These are phyloP conservation scores for Sclerotinia borealis DNA, from an alignment of 2,329 filamentous ascomycete genomes.

Conservation along the genomic window DNA sequence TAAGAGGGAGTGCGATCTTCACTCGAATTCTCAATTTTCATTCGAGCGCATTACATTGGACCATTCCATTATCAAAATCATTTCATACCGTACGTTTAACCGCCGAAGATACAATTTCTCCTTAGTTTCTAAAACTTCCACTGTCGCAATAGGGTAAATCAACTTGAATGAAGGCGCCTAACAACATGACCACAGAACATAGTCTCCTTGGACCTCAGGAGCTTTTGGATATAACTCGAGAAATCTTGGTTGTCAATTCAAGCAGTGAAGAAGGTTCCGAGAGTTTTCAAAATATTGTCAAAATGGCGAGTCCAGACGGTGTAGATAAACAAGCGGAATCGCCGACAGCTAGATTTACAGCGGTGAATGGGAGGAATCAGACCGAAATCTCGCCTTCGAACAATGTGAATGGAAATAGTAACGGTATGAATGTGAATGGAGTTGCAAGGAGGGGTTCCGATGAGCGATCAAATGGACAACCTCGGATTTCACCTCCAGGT, in stretches of 20 bases:
- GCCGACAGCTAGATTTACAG: conserved; percentile 32
- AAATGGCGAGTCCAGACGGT: conserved; percentile 21
- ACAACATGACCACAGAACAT: conserved; percentile 18
- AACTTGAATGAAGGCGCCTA: conserved; percentile 14
- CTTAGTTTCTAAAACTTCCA: conserved; percentile 2
- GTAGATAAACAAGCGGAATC: conserved; percentile 22
- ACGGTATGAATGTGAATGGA: conserved; percentile 20
- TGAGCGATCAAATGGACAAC: conserved; percentile 30
- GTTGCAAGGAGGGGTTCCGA: conserved; percentile 27
- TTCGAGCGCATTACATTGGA: background rate
- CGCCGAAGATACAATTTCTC: conserved; percentile 4
- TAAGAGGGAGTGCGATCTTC: background rate
- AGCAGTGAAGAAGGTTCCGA: background rate
- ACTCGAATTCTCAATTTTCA: background rate
- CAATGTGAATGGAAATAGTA: conserved; percentile 6
- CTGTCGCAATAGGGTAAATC: conserved; percentile 1
- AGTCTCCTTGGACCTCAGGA: conserved; percentile 20
- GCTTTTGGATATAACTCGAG: conserved; percentile 23
- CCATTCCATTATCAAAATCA: background rate
- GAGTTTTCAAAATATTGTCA: background rate
- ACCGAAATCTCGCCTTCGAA: background rate
- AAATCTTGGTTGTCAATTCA: conserved; percentile 19
- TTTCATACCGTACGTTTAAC: conserved; percentile 10
- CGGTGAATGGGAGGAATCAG: conserved; percentile 32
- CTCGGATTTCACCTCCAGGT: conserved; percentile 28